Evolutionary conservation across 2,329 filamentous ascomycete species (phyloP).

Genomic region (Elsinoe necatrix): DNA sequence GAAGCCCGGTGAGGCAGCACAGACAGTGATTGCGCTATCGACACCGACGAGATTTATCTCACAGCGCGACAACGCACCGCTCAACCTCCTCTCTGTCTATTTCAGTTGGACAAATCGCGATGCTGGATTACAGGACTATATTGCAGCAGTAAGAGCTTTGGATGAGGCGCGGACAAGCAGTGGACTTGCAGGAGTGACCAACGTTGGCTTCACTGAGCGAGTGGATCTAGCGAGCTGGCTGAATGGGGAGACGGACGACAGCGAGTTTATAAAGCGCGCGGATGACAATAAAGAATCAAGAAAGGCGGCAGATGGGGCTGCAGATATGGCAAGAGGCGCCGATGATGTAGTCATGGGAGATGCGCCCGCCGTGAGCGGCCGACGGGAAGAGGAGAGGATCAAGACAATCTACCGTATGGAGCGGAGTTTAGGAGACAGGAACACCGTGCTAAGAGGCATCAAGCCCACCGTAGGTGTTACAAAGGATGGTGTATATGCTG

Average conservation of each 20-base stretch:
- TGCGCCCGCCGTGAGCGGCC: conserved; percentile 35
- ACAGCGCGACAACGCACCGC: conserved; percentile 44
- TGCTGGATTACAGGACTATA: conserved; percentile 82
- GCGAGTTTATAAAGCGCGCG: conserved; percentile 83
- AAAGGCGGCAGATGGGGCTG: conserved; percentile 45
- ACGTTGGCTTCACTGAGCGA: conserved; percentile 83
- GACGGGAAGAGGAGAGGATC: conserved; percentile 70
- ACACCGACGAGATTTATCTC: conserved; percentile 77
- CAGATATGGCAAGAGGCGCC: conserved; percentile 29
- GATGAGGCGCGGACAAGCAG: conserved; percentile 59
- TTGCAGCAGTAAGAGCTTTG: conserved; percentile 68
- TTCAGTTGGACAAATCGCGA: conserved; percentile 95
- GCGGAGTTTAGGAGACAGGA: conserved; percentile 84
- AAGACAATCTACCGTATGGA: conserved; percentile 87
- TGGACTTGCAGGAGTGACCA: conserved; percentile 65
- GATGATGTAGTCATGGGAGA: conserved; percentile 34
- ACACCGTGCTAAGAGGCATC: conserved; percentile 74
- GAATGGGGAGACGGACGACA: conserved; percentile 72
- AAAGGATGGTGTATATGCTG: neutral
- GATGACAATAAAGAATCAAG: conserved; percentile 52
- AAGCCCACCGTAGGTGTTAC: conserved; percentile 66
- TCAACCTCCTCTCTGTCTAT: conserved; percentile 89
- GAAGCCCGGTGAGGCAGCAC: conserved; percentile 43
- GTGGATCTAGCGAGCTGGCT: conserved; percentile 90
- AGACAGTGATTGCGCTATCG: conserved; percentile 39